phyloP scores from a whole-genome alignment of 192 early-diverging fungal species.

The Gonapodya sp. region DNA sequence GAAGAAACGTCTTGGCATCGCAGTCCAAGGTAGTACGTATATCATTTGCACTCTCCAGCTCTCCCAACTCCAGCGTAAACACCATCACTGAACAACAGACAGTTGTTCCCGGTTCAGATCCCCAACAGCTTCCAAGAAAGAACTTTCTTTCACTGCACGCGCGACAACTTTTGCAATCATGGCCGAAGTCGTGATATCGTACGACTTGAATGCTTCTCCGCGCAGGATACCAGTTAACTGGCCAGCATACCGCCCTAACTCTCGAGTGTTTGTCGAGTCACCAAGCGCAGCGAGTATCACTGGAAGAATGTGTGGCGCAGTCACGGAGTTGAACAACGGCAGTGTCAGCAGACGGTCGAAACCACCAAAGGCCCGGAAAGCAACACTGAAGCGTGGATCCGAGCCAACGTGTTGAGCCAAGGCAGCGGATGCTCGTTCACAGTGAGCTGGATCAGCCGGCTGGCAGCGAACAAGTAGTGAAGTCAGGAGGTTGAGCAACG shows the following conservation, averaged over 20 bases:
- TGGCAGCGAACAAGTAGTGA: neutral
- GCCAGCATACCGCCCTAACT: neutral
- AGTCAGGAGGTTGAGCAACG: neutral
- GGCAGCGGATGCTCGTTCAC: neutral
- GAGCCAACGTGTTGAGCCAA: neutral
- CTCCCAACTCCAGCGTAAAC: too few relatives aligned
- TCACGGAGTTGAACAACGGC: neutral
- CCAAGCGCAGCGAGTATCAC: neutral
- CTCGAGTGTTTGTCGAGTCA: neutral
- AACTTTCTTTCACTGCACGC: neutral
- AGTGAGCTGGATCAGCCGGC: neutral
- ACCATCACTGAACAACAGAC: too few relatives aligned
- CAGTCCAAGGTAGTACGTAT: too few relatives aligned
- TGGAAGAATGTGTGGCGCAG: neutral
- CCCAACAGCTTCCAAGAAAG: neutral
- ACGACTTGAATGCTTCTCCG: neutral
- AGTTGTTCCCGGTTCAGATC: neutral
- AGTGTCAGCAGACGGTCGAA: neutral
- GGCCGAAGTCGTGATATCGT: neutral
- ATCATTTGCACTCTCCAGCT: too few relatives aligned
- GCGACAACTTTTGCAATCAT: neutral
- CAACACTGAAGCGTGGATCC: neutral
- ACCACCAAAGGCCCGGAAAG: neutral
- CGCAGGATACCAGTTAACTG: neutral
- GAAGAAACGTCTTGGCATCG: too few relatives aligned